phyloP scores from a whole-genome alignment of 1,284 basidiomycete genomes.

The Dichomitus squalens region DNA sequence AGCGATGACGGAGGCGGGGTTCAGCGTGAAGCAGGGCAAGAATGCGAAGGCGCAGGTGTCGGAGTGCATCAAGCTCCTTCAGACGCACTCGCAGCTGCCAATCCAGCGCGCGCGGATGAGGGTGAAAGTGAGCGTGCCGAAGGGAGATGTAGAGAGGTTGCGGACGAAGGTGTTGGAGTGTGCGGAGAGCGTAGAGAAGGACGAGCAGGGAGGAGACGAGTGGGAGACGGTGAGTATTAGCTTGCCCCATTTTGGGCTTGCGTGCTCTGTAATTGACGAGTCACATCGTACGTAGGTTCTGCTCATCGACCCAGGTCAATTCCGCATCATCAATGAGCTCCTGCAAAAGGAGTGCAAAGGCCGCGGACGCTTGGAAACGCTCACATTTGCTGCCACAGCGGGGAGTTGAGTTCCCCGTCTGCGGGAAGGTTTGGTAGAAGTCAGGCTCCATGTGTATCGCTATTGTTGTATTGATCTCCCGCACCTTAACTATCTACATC shows the following conservation, averaged over 20 bases:
- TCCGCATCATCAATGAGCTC: slow-evolving; percentile 88
- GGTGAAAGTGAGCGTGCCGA: slow-evolving; percentile 81
- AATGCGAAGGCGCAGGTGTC: slow-evolving; percentile 92
- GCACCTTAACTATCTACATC: no score
- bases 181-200: slow-evolving; percentile 85
- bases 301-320: slow-evolving; percentile 91
- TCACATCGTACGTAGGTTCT: slow-evolving; percentile 60
- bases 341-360: slow-evolving; percentile 91
- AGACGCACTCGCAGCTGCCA: slow-evolving; percentile 80
- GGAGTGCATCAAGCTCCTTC: slow-evolving; percentile 87
- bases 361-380: slow-evolving; percentile 80
- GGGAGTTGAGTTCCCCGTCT: slow-evolving; percentile 11
- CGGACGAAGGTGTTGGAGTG: slow-evolving; percentile 74
- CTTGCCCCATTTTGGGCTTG: background rate
- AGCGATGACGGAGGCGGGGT: slow-evolving; percentile 94
- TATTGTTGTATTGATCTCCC: background rate
- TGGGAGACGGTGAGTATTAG: slow-evolving; percentile 83
- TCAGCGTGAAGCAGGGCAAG: slow-evolving; percentile 87
- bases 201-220: slow-evolving; percentile 73
- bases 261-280: no score
- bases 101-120: slow-evolving; percentile 95
- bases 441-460: background rate
- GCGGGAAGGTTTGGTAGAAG: background rate
- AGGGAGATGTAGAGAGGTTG: slow-evolving; percentile 71
- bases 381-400: slow-evolving; percentile 71